A percentile compares a stretch with the other conserved stretches of the same genome.
phyloP scores from a whole-genome alignment of 2,329 filamentous ascomycete genomes.

The Mollisia scopiformis region DNA sequence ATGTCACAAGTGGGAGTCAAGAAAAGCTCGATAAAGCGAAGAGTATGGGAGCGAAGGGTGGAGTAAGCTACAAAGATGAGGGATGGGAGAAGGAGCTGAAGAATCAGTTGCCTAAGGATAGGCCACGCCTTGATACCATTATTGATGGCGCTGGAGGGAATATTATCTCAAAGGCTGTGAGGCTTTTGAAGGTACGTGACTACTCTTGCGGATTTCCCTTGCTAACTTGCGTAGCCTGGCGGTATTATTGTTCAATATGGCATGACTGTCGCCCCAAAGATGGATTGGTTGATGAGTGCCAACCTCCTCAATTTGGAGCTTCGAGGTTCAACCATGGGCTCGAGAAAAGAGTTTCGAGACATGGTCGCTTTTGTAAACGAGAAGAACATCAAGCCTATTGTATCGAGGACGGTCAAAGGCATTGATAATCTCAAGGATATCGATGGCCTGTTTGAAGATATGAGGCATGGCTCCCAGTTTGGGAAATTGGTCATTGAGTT shows the following conservation, averaged over 20 bases:
- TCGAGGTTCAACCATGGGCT: slow-evolving; percentile 88
- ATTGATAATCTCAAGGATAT: slow-evolving; percentile 79
- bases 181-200: slow-evolving; percentile 69
- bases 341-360: slow-evolving; percentile 82
- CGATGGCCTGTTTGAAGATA: slow-evolving; percentile 82
- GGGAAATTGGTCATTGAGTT: slow-evolving; percentile 88
- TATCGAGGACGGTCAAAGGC: slow-evolving; percentile 75
- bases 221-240: slow-evolving; percentile 53
- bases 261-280: slow-evolving; percentile 85
- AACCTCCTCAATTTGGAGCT: slow-evolving; percentile 89
- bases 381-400: slow-evolving; percentile 74
- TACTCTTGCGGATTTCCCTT: not conserved
- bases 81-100: slow-evolving; percentile 81
- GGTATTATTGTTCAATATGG: slow-evolving; percentile 88
- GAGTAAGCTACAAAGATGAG: slow-evolving; percentile 78
- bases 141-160: slow-evolving; percentile 91
- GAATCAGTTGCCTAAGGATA: slow-evolving; percentile 62
- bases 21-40: slow-evolving; percentile 74
- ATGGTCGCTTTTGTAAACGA: slow-evolving; percentile 83
- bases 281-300: slow-evolving; percentile 84
- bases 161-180: slow-evolving; percentile 69
- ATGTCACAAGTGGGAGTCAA: slow-evolving; percentile 55
- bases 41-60: slow-evolving; percentile 75
- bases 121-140: slow-evolving; percentile 77
- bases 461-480: slow-evolving; percentile 85